These are phyloP conservation scores for Ophiostoma piceae DNA, from an alignment of 2,329 filamentous ascomycete genomes.

Conservation along the genomic window DNA sequence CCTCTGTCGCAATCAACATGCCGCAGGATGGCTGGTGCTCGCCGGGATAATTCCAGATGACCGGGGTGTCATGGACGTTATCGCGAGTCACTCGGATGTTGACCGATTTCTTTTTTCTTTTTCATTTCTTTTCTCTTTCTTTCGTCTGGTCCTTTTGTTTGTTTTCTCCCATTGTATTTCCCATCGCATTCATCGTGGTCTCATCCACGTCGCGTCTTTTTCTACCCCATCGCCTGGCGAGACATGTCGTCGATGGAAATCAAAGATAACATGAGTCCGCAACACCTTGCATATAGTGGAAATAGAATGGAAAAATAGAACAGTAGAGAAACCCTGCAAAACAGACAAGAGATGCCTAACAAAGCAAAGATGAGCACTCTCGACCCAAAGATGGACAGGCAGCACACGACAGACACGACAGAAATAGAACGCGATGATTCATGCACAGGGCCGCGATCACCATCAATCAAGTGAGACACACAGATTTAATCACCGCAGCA, in stretches of 20 bases:
- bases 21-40: neutral
- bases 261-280: neutral
- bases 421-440: neutral
- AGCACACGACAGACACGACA: neutral
- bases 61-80: neutral
- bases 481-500: neutral
- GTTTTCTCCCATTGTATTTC: too few species aligned
- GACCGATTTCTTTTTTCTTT: neutral
- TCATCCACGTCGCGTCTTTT: neutral
- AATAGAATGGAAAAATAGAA: neutral
- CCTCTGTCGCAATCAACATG: neutral
- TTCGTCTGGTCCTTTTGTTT: too few species aligned
- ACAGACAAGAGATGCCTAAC: neutral
- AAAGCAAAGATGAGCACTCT: neutral
- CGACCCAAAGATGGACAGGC: neutral
- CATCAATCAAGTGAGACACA: neutral
- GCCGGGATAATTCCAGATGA: neutral
- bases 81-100: neutral
- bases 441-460: neutral
- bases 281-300: slow-evolving; percentile 1
- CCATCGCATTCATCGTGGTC: neutral
- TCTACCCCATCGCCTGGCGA: neutral
- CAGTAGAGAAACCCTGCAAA: neutral
- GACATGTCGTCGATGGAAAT: neutral
- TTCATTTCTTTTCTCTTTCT: neutral